Conservation (phyloP, 768 basidiomycete species). For the Polyporus arcularius region DNA sequence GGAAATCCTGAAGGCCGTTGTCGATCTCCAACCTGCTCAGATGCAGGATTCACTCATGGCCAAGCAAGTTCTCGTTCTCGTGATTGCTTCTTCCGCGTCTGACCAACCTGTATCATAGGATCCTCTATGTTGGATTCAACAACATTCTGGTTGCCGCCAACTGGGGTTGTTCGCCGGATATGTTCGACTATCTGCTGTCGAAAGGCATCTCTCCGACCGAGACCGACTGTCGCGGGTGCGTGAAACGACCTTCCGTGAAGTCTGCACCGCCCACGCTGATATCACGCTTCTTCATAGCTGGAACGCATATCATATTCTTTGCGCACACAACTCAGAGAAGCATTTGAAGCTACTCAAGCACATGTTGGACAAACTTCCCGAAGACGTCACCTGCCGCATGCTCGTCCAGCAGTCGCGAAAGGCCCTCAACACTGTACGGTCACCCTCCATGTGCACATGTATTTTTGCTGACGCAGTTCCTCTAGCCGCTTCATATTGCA, state of each 20-base stretch:
- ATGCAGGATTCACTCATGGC: conserved; percentile 44
- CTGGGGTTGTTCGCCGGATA: conserved; percentile 25
- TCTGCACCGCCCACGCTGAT: neutral
- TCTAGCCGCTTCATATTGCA: conserved; percentile 57
- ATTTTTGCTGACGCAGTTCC: neutral
- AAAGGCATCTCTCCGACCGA: conserved; percentile 47
- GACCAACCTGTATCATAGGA: neutral
- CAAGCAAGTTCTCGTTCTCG: conserved; percentile 34
- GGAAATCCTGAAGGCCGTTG: conserved; percentile 46
- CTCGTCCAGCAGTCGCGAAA: conserved; percentile 48
- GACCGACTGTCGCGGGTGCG: conserved; percentile 48
- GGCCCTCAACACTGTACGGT: conserved; percentile 47
- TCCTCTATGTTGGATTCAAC: conserved; percentile 37
- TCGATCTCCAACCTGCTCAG: conserved; percentile 42
- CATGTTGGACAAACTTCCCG: conserved; percentile 51
- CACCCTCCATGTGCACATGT: neutral
- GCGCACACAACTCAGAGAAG: conserved; percentile 28
- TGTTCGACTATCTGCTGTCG: conserved; percentile 53
- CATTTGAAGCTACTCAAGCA: conserved; percentile 37
- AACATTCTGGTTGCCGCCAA: conserved; percentile 45
- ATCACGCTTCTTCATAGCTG: conserved; percentile 37
- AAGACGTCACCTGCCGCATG: conserved; percentile 45
- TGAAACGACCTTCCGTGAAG: neutral
- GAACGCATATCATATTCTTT: conserved; percentile 58
- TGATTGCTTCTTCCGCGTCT: neutral